These are phyloP conservation scores for Ilyonectria robusta DNA, from an alignment of 2,329 filamentous ascomycete genomes.

Conservation along the genomic window DNA sequence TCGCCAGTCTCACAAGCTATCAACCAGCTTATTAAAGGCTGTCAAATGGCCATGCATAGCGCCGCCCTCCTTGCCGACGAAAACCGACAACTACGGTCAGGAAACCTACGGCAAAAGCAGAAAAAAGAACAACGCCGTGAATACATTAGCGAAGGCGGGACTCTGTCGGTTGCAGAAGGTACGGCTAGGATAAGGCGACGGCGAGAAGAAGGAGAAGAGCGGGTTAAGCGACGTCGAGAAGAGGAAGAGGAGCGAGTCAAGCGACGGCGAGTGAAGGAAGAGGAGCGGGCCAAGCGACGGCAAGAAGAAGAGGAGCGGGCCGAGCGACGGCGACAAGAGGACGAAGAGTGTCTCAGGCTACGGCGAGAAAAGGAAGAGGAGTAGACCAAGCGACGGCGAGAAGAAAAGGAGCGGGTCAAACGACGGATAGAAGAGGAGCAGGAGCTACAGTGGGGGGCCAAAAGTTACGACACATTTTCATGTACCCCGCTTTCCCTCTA, in stretches of 20 bases:
- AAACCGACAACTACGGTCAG: constrained; percentile 6
- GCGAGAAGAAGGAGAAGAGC: constrained; percentile 6
- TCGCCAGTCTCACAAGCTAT: constrained; percentile 6
- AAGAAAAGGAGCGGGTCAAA: too few relatives aligned
- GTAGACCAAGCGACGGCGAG: too few relatives aligned
- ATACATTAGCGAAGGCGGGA: constrained; percentile 4
- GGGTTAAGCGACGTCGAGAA: constrained; percentile 1
- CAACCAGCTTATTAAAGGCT: constrained; percentile 5
- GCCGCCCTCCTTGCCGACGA: constrained; percentile 2
- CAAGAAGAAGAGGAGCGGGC: not conserved
- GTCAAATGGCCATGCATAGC: constrained; percentile 4
- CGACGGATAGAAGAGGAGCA: too few relatives aligned
- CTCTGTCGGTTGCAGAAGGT: constrained; percentile 3
- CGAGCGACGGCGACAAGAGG: not conserved
- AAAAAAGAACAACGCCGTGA: constrained; percentile 5
- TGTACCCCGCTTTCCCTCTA: too few relatives aligned
- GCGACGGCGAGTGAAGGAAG: constrained; percentile 5
- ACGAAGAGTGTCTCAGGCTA: not conserved
- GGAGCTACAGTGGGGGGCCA: too few relatives aligned
- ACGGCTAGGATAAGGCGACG: constrained; percentile 4
- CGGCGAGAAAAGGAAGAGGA: too few relatives aligned
- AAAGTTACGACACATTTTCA: too few relatives aligned
- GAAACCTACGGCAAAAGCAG: constrained; percentile 7
- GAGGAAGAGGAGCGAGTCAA: constrained; percentile 1
- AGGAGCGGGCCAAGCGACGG: not conserved